Evolutionary conservation across 352 stramenopile genomes (phyloP).

Genomic region (Globisporangium uncinulatum): DNA sequence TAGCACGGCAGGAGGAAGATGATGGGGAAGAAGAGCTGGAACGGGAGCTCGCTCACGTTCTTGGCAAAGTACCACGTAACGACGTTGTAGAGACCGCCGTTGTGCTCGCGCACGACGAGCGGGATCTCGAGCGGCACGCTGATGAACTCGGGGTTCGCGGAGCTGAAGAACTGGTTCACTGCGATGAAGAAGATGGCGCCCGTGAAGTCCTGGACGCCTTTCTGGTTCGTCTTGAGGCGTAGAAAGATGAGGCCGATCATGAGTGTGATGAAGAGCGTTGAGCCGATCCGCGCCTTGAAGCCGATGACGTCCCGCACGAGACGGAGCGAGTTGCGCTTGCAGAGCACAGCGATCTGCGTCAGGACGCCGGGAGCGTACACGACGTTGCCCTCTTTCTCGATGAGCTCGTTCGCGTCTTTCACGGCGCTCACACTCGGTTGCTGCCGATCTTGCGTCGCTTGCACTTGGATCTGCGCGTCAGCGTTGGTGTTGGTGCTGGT

Average conservation of each 20-base stretch:
- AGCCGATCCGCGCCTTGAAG: constrained; percentile 26
- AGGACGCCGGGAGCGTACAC: constrained; percentile 10
- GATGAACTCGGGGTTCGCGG: constrained; percentile 26
- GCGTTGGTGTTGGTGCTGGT: not conserved
- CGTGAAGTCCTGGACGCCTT: constrained; percentile 30
- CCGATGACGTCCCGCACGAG: constrained; percentile 25
- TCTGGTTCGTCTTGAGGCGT: constrained; percentile 21
- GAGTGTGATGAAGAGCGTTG: constrained; percentile 27
- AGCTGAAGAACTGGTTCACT: constrained; percentile 25
- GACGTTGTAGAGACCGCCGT: constrained; percentile 26
- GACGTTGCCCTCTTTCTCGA: constrained; percentile 7
- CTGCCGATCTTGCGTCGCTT: not conserved
- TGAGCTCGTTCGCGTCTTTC: not conserved
- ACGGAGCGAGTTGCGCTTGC: constrained; percentile 24
- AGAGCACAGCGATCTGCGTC: constrained; percentile 20
- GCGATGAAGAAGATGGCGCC: constrained; percentile 36
- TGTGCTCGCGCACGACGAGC: constrained; percentile 29
- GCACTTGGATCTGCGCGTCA: constrained; percentile 1
- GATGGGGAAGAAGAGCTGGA: constrained; percentile 26
- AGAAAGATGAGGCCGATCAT: constrained; percentile 31
- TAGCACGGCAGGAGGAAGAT: constrained; percentile 28
- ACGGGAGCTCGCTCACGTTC: constrained; percentile 29
- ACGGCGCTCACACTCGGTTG: not conserved
- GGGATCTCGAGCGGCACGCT: constrained; percentile 30
- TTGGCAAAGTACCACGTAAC: constrained; percentile 35